Base-by-base conservation (phyloP, 2,329 filamentous ascomycete genomes). In the Sclerotinia trifoliorum region DNA sequence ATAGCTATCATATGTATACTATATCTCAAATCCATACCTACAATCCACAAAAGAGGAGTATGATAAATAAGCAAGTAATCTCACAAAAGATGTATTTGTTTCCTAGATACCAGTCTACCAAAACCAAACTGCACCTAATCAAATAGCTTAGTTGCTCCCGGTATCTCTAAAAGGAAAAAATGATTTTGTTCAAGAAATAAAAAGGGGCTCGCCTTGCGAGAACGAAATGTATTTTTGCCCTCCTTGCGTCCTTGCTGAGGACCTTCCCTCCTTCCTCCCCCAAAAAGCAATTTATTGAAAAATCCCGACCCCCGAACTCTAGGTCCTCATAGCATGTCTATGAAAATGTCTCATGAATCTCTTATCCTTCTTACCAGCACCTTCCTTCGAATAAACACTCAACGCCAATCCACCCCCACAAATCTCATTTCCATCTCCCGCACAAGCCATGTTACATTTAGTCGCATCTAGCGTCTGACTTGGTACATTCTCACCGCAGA, bases 341-440 rank as follows among this genome's bases (percentile, higher is more conserved):
- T 66, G 54, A 44, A 61, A 24, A 51, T 66, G 64, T 61, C 64
- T 66, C 17, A 26, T 8, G 10, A 26, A n/a, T 24, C 54, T 46
- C 39, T 29, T 54, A 7, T 54, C 39, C 32, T 44, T 54, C 39
- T 57, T 58, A 26, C 64, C 39, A 21, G 42, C 26, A 3, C 21
- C 29, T 15, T 21, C 24, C 24, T 44, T 62, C 0, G 29, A 29
- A 26, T 44, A 85, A 67, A 84, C 79, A 68, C 78, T 81, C 62
- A 85, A 77, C 13, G 80, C 78, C 77, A 80, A 79, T 66, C 75
- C 70, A 21, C 84, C 85, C 58, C 85, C 86, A 72, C 86, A 88
- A 7, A 79, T 78, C 73, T 85, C 78, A 15, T 74, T 75, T 1
- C 70, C 70, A 71, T 85, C 81, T 29, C 83, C 85, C 64, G 81